Evolutionary conservation across 371 early-diverging fungal genomes (phyloP).

Genomic region (Basidiobolus meristosporus): DNA sequence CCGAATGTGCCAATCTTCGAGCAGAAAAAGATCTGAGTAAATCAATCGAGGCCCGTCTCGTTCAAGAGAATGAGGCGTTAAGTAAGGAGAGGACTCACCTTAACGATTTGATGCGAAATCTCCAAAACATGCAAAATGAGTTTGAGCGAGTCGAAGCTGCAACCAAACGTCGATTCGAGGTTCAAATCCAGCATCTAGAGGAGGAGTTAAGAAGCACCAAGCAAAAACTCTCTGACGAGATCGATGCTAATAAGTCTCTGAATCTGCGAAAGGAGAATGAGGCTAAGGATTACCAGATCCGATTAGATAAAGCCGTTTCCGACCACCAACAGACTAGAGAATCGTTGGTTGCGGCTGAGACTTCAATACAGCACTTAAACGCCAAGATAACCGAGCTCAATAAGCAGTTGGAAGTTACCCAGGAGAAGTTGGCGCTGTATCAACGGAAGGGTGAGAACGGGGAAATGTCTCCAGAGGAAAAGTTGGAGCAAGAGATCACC

Average conservation of each 20-base stretch:
- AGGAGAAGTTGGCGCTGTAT: constrained; percentile 12
- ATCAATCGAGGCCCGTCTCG: constrained; percentile 15
- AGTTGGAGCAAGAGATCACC: no score
- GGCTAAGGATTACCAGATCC: constrained; percentile 13
- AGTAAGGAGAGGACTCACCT: constrained; percentile 16
- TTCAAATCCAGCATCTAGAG: constrained; percentile 14
- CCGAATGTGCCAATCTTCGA: constrained; percentile 17
- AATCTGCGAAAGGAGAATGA: constrained; percentile 13
- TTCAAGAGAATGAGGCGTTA: constrained; percentile 20
- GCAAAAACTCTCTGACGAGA: constrained; percentile 13
- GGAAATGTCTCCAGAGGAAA: no score
- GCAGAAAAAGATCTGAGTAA: constrained; percentile 21
- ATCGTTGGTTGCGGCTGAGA: constrained; percentile 10
- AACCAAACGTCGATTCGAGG: constrained; percentile 15
- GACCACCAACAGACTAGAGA: constrained; percentile 13
- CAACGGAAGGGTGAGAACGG: no score
- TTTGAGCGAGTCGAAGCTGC: constrained; percentile 12
- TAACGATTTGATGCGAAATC: constrained; percentile 11
- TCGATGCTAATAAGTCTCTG: constrained; percentile 6
- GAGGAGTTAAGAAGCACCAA: constrained; percentile 14
- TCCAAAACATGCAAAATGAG: constrained; percentile 13
- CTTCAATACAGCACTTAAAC: constrained; percentile 12
- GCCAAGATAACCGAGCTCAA: constrained; percentile 19
- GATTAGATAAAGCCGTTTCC: constrained; percentile 9
- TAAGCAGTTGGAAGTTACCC: constrained; percentile 17